These are phyloP conservation scores for Fusarium illudens DNA, from an alignment of 2,329 filamentous ascomycete species.

Conservation along the genomic window DNA sequence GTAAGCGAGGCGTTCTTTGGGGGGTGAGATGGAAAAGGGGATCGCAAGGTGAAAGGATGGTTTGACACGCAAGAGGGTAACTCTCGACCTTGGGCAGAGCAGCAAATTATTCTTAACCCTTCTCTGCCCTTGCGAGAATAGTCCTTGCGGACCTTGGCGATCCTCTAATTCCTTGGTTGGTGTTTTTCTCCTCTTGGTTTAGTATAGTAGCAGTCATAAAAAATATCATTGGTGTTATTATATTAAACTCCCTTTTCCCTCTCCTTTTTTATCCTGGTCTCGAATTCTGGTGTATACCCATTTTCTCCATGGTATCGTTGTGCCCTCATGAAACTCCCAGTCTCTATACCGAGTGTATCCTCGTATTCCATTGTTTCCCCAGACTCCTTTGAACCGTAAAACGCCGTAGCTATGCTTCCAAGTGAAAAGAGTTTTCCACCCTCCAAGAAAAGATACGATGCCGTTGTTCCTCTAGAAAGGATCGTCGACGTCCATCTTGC, in stretches of 20 bases:
- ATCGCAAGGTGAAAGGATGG: conserved; percentile 21
- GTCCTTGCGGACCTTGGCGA: background rate
- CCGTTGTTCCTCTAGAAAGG: conserved; percentile 47
- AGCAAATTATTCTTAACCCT: background rate
- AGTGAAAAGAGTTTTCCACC: background rate
- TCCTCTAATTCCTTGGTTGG: conserved; percentile 16
- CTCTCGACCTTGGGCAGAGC: background rate
- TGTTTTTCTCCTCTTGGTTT: conserved; percentile 34
- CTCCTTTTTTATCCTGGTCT: background rate
- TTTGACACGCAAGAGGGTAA: background rate
- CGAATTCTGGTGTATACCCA: background rate
- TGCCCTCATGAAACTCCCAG: conserved; percentile 4
- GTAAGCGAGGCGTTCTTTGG: conserved; percentile 47
- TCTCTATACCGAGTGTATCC: conserved; percentile 2
- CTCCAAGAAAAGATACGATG: background rate
- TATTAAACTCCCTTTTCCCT: background rate
- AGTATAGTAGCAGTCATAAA: conserved; percentile 38
- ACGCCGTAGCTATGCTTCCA: conserved; percentile 41
- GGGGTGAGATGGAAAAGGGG: conserved; percentile 39
- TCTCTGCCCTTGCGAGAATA: background rate
- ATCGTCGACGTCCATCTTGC: conserved; percentile 60
- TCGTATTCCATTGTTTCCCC: background rate
- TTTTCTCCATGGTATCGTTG: conserved; percentile 18
- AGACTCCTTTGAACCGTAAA: conserved; percentile 22
- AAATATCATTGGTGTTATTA: conserved; percentile 27